These are phyloP conservation scores for Hypoxylon cercidicola DNA, from an alignment of 495 filamentous ascomycete species.

Conservation along the genomic window DNA sequence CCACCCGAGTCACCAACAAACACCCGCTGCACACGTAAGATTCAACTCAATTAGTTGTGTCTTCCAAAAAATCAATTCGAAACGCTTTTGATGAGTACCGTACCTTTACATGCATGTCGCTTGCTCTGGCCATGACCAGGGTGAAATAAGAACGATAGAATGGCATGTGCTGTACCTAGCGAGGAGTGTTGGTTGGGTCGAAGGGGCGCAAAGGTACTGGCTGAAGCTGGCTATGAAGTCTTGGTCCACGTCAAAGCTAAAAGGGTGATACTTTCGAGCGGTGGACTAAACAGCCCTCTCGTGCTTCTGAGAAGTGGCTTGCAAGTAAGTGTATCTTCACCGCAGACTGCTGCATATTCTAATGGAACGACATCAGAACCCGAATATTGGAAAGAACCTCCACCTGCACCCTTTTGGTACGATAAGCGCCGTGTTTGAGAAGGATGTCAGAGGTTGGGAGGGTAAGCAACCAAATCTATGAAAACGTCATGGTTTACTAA, in stretches of 20 bases:
- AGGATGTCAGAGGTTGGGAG: constrained; percentile 74
- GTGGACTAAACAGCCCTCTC: constrained; percentile 72
- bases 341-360: constrained; percentile 36
- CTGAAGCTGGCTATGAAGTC: constrained; percentile 74
- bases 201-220: constrained; percentile 77
- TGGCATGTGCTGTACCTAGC: too few species aligned
- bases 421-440: constrained; percentile 64
- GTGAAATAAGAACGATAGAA: too few species aligned
- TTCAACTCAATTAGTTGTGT: too few species aligned
- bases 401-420: constrained; percentile 72
- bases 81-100: too few species aligned
- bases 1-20: too few species aligned
- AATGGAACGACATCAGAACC: constrained; percentile 57
- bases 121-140: too few species aligned
- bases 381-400: constrained; percentile 76
- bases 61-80: too few species aligned
- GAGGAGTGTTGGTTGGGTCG: too few species aligned
- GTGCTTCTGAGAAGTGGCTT: constrained; percentile 71
- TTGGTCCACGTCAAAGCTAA: constrained; percentile 76
- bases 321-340: constrained; percentile 30
- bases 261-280: constrained; percentile 72
- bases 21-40: too few species aligned
- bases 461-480: constrained; percentile 37
- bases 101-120: too few species aligned
- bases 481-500: constrained; percentile 1